These are phyloP conservation scores for Platismatia glauca DNA, from an alignment of 495 filamentous ascomycete species.

Conservation along the genomic window DNA sequence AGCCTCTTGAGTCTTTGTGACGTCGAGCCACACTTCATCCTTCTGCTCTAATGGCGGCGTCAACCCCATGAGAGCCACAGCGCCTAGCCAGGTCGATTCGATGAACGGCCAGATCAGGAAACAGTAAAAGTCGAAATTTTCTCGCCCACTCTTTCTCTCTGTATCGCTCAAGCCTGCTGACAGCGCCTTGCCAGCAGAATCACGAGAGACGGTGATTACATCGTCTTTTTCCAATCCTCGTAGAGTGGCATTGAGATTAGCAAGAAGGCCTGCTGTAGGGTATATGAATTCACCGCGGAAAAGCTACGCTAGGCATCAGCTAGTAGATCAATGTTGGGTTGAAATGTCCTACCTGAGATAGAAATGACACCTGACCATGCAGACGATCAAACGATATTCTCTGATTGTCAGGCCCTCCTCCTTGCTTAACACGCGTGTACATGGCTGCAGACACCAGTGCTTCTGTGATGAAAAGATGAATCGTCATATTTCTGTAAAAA, in stretches of 20 bases:
- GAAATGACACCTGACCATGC: conserved; percentile 68
- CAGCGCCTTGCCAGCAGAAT: conserved; percentile 44
- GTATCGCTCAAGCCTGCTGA: conserved; percentile 64
- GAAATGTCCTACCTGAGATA: conserved; percentile 52
- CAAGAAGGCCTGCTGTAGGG: conserved; percentile 68
- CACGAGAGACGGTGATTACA: conserved; percentile 62
- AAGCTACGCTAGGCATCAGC: conserved; percentile 41
- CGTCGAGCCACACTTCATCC: conserved; percentile 65
- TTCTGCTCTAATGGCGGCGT: conserved; percentile 56
- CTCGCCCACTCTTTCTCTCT: conserved; percentile 69
- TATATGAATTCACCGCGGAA: conserved; percentile 98
- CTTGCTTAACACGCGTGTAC: conserved; percentile 82
- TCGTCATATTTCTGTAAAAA: conserved; percentile 98
- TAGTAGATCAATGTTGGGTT: not conserved
- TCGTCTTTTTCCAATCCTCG: conserved; percentile 66
- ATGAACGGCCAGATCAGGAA: conserved; percentile 98
- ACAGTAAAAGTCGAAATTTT: conserved; percentile 97
- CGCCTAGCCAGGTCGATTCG: conserved; percentile 83
- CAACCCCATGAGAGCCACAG: conserved; percentile 75
- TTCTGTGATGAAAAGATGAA: conserved; percentile 91
- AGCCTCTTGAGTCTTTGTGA: conserved; percentile 67
- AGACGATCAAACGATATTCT: conserved; percentile 65
- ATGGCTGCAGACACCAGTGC: conserved; percentile 80
- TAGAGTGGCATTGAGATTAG: conserved; percentile 73
- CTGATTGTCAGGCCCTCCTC: conserved; percentile 72